Base-by-base conservation (phyloP, 306 rosid species). In the Vachellia pachyceras region DNA sequence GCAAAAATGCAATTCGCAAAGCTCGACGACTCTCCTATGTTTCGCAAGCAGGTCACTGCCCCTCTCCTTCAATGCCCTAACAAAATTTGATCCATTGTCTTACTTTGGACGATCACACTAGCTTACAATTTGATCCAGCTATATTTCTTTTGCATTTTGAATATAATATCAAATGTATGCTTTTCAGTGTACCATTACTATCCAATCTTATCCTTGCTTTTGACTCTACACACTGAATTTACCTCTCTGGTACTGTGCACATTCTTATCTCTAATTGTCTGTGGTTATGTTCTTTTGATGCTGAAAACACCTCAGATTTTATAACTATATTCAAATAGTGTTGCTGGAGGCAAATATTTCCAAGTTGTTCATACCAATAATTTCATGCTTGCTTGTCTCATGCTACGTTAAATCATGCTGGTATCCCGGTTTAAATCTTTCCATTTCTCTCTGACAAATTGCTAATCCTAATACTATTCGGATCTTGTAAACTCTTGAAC, bases 11-110 rank as follows among this genome's bases (percentile, higher is more conserved):
- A 87, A 86, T 96, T 93, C 86, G 88, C 98, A 1, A 96, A 96
- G 97, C 97, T 96, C 77, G 99, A 96, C 76, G 99, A 96, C 80
- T 96, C 99, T 84, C 99, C 99, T 57, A 96, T 96, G 99, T 96
- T 96, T 90, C 99, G 99, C 83, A 96, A 96, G 91, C 99, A 96
- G 99, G 99, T 95, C 61, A 63, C 60, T 66, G 69, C 7, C 68
- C 78, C 68, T 77, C 14, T 39, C 42, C 80, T 57, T 20, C 60
- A 69, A 14, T 54, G 55, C 46, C 0, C 5, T 76, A 10, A 33
- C 18, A 47, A 18, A 64, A 46, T 46, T 33, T 29, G 29, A 57
- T 3, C 61, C 54, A 2, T 80, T 35, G 4, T 10, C 14, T 25
- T 45, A 18, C 44, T n/a, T n/a, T 36, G 20, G 37, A 22, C 54